Base-by-base conservation (phyloP, 192 early-diverging fungal species). In the Lunasporangiospora selenospora region DNA sequence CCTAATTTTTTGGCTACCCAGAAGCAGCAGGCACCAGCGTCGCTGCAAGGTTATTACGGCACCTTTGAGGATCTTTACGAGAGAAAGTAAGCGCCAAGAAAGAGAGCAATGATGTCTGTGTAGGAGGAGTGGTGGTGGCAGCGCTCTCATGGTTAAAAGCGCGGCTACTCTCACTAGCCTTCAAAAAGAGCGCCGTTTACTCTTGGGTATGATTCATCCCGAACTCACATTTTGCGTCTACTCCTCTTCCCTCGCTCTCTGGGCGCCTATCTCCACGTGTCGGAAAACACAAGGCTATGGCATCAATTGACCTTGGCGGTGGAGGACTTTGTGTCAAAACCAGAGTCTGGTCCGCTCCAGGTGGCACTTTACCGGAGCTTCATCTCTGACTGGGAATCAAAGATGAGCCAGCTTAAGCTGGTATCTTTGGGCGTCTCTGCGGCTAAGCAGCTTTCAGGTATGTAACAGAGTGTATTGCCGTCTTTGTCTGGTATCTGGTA, bases 31-130 rank as follows among this genome's bases (percentile, higher is more conserved):
- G 92, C 84, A 3, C 89, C 93, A 13, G 76, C 77, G 12, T 65
- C 81, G 38, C 81, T 98, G n/a, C 83, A 88, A 40, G 82, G 88
- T 38, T 92, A 87, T 75, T 97, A 91, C 78, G 69, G 76, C 41
- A 83, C 85, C 29, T 98, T 98, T 80, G 94, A 95, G 54, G 92
- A 95, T 45, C 81, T 96, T 21, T 95, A 98, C 70, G 98, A 98
- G 78, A 81, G 88, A 67, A 99, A 98, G 95, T 94, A 89, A 65
- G 87, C 77, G 24, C 38, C 15, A n/a, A 12, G 19, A 44, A 15
- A 43, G 3, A 19, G 3, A 2, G 30, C 27, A 24, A 7, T 53
- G n/a, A 39, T 41, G 2, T 19, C 11, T 24, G 38, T 70, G 65
- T 15, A 4, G 48, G 27, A 15, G 3, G 63, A 52, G 3, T 70